A percentile compares a stretch with the other conserved stretches of the same genome.
Evolutionary conservation across 2,329 filamentous ascomycete species (phyloP).

Genomic region (Raffaelea arxii): DNA sequence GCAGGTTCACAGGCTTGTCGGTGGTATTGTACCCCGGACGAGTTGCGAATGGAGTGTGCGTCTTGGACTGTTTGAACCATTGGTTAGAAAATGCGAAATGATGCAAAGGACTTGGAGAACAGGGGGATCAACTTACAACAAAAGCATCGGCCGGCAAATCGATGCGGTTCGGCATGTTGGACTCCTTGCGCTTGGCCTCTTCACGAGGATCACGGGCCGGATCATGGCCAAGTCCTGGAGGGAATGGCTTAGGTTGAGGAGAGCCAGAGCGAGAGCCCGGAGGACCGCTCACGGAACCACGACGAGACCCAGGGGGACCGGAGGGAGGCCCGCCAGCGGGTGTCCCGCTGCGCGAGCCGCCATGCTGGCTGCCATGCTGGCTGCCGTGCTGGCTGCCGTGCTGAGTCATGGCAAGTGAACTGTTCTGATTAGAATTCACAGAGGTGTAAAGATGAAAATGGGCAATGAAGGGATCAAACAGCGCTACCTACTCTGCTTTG

Average conservation of each 20-base stretch:
- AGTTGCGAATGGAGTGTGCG: slow-evolving; percentile 23
- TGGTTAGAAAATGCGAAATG: slow-evolving; percentile 9
- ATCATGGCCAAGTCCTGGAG: slow-evolving; percentile 29
- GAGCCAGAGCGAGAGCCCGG: neutral
- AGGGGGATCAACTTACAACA: slow-evolving; percentile 20
- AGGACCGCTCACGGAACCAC: slow-evolving; percentile 5
- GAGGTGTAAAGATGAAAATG: too few relatives aligned
- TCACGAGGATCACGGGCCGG: slow-evolving; percentile 24
- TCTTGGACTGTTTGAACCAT: slow-evolving; percentile 12
- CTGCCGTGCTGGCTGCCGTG: too few relatives aligned
- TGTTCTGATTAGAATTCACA: too few relatives aligned
- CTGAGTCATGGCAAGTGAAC: too few relatives aligned
- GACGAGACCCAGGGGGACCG: slow-evolving; percentile 5
- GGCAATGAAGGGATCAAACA: too few relatives aligned
- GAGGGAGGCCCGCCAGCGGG: slow-evolving; percentile 1
- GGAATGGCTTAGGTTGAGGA: slow-evolving; percentile 7
- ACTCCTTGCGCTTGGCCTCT: slow-evolving; percentile 10
- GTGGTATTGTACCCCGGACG: slow-evolving; percentile 49
- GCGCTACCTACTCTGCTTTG: too few relatives aligned
- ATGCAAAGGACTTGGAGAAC: neutral
- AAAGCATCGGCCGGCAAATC: slow-evolving; percentile 51
- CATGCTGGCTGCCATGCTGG: neutral
- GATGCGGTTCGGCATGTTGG: slow-evolving; percentile 32
- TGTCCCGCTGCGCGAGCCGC: neutral
- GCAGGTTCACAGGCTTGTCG: slow-evolving; percentile 47